These are phyloP conservation scores for Verbascum thapsus DNA, from an alignment of 257 asterid species.

Conservation along the genomic window DNA sequence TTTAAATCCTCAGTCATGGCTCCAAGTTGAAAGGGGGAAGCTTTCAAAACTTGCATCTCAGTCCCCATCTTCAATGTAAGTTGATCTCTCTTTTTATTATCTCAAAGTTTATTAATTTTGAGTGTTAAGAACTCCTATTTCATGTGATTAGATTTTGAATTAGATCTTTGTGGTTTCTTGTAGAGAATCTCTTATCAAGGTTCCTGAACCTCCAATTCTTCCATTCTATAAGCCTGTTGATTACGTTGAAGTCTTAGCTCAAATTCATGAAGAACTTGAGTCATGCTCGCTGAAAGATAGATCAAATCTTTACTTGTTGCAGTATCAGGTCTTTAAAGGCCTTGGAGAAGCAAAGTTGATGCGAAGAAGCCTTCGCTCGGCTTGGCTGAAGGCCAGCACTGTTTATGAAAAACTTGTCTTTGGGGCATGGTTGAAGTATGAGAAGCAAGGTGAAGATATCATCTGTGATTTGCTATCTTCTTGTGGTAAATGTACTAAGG, in stretches of 20 bases:
- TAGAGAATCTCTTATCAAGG: conserved; percentile 93
- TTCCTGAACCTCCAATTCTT: conserved; percentile 83
- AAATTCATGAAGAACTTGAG: conserved; percentile 94
- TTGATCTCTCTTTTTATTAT: conserved; percentile 7
- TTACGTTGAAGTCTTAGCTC: conserved; percentile 88
- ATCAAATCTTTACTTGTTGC: conserved; percentile 72
- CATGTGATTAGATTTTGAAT: conserved; percentile 17
- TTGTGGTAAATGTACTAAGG: conserved; percentile 82
- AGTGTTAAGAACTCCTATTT: conserved; percentile 17
- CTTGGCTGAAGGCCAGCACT: conserved; percentile 74
- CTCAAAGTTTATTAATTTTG: conserved; percentile 1
- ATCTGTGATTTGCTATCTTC: conserved; percentile 71
- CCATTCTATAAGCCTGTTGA: conserved; percentile 89
- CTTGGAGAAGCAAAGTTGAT: conserved; percentile 85
- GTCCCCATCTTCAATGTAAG: conserved; percentile 82
- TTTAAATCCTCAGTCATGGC: conserved; percentile 95
- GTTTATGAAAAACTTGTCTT: conserved; percentile 80
- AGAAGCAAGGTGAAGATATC: conserved; percentile 84
- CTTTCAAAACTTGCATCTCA: conserved; percentile 63
- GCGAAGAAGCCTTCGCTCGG: conserved; percentile 92
- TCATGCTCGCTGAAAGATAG: conserved; percentile 67
- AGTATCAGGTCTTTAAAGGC: conserved; percentile 94
- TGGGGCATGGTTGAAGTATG: conserved; percentile 94
- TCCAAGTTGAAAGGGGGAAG: conserved; percentile 98
- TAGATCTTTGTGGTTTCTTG: conserved; percentile 36